Base-by-base conservation (phyloP, 345 rosid genomes). In the Psidium guajava region DNA sequence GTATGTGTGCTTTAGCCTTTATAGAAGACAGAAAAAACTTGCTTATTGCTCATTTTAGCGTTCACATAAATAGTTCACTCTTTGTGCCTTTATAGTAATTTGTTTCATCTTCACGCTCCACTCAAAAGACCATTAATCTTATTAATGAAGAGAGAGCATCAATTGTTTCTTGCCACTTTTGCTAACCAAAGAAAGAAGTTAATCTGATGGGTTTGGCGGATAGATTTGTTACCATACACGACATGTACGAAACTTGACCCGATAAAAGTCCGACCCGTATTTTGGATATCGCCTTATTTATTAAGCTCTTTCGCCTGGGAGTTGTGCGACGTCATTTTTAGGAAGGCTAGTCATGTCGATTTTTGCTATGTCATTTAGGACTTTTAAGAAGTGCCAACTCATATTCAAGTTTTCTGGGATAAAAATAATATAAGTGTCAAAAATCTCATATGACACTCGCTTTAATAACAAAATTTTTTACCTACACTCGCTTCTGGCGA, bases 371-470 rank as follows among this genome's bases (percentile, higher is more conserved):
- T n/a, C 69, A 11, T 58, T n/a, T 15, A 58, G 9, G 36, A 58
- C 12, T 11, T 25, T 24, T 5, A 12, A n/a, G 13, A 58, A 58
- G n/a, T 57, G 69, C 36, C 36, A 58, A 58, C 36, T 58, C 16
- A 13, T 58, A 58, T 58, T 58, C 27, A 58, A n/a, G 14, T 58
- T 28, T 58, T 58, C 1, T 50, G 4, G 20, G 4, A 13, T 13
- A n/a, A n/a, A 18, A 6, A n/a, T 2, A n/a, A 1, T 59, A 59
- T 3, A 58, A 58, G 6, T 25, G 16, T 0, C 16, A 58, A 58
- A 58, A 58, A 13, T 2, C 12, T 4, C 0, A 5, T 57, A 57
- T 0, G 0, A 21, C n/a, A 0, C 61, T 57, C 28, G 5, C 0
- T 57, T 57, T 57, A 57, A 1, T 57, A 1, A 3, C 0, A 57